phyloP scores from a whole-genome alignment of 371 early-diverging fungal genomes.

The Batkoa obscura region DNA sequence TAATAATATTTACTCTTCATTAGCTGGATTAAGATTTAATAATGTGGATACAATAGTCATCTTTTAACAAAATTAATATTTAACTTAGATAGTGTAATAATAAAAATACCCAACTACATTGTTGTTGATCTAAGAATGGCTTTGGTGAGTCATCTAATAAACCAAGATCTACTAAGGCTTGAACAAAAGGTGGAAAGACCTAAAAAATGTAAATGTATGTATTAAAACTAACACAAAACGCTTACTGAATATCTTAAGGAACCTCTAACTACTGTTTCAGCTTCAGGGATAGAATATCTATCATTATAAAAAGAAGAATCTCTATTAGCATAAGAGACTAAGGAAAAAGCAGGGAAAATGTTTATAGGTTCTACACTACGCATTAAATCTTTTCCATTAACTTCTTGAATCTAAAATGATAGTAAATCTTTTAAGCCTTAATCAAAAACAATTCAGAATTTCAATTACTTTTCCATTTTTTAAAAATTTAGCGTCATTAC shows the following conservation, averaged over 20 bases:
- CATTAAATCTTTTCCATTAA: constrained; percentile 75
- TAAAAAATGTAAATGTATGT: constrained; percentile 6
- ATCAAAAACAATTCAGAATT: constrained; percentile 18
- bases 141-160: constrained; percentile 66
- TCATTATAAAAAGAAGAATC: constrained; percentile 89
- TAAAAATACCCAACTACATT: constrained; percentile 50
- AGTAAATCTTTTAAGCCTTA: constrained; percentile 6
- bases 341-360: constrained; percentile 75
- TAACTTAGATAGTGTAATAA: background rate
- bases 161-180: constrained; percentile 81
- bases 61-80: background rate
- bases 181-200: constrained; percentile 78
- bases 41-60: constrained; percentile 8
- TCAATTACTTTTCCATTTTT: constrained; percentile 58
- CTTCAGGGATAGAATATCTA: constrained; percentile 89
- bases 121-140: constrained; percentile 30
- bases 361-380: constrained; percentile 69
- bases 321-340: constrained; percentile 87
- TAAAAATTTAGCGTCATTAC: constrained; percentile 78
- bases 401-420: constrained; percentile 45
- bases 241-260: constrained; percentile 71
- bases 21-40: constrained; percentile 1
- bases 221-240: background rate
- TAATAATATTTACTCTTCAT: background rate
- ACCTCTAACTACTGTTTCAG: constrained; percentile 83